Base-by-base conservation (phyloP, 2,329 filamentous ascomycete species). In the Ilyonectria robusta region DNA sequence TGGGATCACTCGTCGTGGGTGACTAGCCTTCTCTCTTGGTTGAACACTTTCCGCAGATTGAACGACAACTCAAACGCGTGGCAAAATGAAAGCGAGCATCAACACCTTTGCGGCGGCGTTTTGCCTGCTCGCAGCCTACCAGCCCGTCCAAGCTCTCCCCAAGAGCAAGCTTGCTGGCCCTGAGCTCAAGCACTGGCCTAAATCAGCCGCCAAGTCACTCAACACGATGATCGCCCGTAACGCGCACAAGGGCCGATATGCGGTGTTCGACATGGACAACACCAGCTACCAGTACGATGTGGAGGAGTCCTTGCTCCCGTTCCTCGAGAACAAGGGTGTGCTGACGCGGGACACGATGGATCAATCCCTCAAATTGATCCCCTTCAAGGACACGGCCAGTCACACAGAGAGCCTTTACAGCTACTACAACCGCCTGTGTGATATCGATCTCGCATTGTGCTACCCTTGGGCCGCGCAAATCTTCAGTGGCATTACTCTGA, bases 241-340 rank as follows among this genome's bases (percentile, higher is more conserved):
- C 61, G 80, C 80, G 23, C 74, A 82, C 75, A 69, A 75, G 51
- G 79, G 79, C 26, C 76, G 77, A 58, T 83, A 81, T 50, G 81
- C 81, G 13, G 77, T 81, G 26, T 83, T 83, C 51, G 81, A 84
- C 74, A 84, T 84, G 82, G 83, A 84, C 76, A 84, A 84, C 73
- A 84, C 83, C 3, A 80, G 78, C 68, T 84, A 80, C 42, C 78
- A 77, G 55, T 83, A 75, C 57, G 83, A 84, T 58, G 69, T 84
- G 11, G 82, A 84, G 62, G 83, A 84, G 72, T 82, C 81, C 2
- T 74, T 84, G 58, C 73, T 84, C 59, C 82, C 83, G 2, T 84
- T 74, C 48, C 81, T 84, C 55, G 83, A 84, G 67, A 80, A 78
- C 75, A 79, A 77, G 60, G 80, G 81, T 42, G 74, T 84, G 48